Conservation (phyloP, 1,284 basidiomycete genomes). For the Sporisorium exsertum region DNA sequence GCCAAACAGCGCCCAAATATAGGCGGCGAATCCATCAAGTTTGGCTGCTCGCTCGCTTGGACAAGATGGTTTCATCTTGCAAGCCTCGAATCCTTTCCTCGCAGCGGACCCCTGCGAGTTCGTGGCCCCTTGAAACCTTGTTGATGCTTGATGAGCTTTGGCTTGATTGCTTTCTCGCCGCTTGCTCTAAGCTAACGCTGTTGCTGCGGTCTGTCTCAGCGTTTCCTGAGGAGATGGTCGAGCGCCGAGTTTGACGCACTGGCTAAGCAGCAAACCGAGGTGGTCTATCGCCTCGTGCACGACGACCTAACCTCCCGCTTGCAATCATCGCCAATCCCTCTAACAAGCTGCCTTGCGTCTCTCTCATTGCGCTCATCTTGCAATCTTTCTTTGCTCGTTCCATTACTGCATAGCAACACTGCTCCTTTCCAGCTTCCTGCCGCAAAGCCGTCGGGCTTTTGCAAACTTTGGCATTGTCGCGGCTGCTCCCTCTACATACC, state of each 20-base stretch:
- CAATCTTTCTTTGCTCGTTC: background rate
- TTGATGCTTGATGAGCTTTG: background rate
- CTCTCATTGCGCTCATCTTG: background rate
- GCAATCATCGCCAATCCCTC: background rate
- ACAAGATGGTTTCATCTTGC: background rate
- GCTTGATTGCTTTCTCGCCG: background rate
- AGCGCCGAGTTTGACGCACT: background rate
- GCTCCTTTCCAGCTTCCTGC: too few species aligned
- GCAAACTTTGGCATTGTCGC: background rate
- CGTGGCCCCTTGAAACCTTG: background rate
- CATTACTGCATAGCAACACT: too few species aligned
- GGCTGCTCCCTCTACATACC: background rate
- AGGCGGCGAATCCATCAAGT: too few species aligned
- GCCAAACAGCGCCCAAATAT: too few species aligned
- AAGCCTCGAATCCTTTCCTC: background rate
- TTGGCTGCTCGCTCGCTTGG: too few species aligned
- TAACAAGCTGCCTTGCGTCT: background rate
- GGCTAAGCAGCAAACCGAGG: too few species aligned
- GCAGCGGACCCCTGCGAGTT: background rate
- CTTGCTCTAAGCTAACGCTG: background rate
- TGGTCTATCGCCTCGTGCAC: too few species aligned
- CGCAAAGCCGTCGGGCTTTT: background rate
- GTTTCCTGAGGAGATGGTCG: background rate
- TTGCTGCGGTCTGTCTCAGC: background rate
- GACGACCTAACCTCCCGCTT: too few species aligned